These are phyloP conservation scores for Neurospora sp. DNA, from an alignment of 495 filamentous ascomycete genomes.

Conservation along the genomic window DNA sequence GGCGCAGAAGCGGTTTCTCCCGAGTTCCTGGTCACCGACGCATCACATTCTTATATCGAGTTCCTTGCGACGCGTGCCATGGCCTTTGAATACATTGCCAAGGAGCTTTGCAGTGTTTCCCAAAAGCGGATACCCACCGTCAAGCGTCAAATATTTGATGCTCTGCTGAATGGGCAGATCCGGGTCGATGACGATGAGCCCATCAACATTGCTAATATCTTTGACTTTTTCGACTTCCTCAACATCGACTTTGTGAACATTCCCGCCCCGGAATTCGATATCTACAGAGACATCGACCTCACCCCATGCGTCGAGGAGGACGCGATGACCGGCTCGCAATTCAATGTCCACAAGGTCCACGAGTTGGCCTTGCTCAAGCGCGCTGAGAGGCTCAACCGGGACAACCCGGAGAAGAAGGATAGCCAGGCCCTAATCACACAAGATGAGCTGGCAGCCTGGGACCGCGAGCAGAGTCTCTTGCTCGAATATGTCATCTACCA, in stretches of 20 bases:
- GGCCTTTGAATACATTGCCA: constrained; percentile 70
- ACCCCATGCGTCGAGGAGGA: constrained; percentile 44
- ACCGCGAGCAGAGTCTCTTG: constrained; percentile 46
- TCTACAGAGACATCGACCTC: constrained; percentile 54
- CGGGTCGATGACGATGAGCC: constrained; percentile 49
- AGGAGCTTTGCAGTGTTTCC: constrained; percentile 70
- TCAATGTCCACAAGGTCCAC: constrained; percentile 50
- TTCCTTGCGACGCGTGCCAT: constrained; percentile 65
- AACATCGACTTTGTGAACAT: constrained; percentile 50
- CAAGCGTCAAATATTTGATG: constrained; percentile 66
- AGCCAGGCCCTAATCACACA: constrained; percentile 39
- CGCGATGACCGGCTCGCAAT: constrained; percentile 36
- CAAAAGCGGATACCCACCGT: constrained; percentile 60
- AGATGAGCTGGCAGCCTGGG: constrained; percentile 45
- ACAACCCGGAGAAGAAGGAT: constrained; percentile 13
- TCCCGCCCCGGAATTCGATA: constrained; percentile 36
- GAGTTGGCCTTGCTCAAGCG: constrained; percentile 50
- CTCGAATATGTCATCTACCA: constrained; percentile 46
- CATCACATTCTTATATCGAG: constrained; percentile 54
- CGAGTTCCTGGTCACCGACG: constrained; percentile 54
- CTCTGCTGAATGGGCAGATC: constrained; percentile 68
- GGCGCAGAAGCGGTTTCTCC: constrained; percentile 35
- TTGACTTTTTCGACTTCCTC: constrained; percentile 89
- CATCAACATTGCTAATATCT: constrained; percentile 59
- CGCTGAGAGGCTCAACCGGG: constrained; percentile 29